phyloP scores from a whole-genome alignment of 345 rosid genomes.

The Syzygium aqueum region DNA sequence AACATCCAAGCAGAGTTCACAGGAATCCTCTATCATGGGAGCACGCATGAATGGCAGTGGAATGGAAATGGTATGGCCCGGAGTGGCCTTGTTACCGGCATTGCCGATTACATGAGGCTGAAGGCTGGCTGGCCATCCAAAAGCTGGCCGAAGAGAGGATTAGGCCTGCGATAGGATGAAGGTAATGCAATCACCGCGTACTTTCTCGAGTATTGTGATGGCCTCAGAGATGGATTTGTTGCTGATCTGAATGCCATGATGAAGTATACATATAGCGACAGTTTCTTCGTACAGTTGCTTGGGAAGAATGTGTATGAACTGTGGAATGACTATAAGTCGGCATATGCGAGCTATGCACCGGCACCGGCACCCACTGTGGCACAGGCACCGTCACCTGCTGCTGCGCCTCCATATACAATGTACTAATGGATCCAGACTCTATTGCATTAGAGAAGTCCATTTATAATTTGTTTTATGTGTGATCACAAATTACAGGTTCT shows the following conservation, averaged over 20 bases:
- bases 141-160: constrained; percentile 1
- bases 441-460: background rate
- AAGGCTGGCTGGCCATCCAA: constrained; percentile 2
- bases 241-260: constrained; percentile 3
- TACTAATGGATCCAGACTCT: background rate
- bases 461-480: background rate
- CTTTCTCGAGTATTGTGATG: background rate
- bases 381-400: background rate
- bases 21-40: background rate
- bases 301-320: background rate
- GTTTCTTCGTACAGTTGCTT: background rate
- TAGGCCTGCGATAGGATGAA: background rate
- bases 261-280: background rate
- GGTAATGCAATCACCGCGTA: background rate
- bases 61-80: background rate
- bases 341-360: background rate
- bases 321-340: background rate
- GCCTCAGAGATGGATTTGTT: background rate
- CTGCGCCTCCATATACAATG: background rate
- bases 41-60: background rate
- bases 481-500: background rate
- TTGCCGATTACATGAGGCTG: constrained; percentile 3
- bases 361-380: background rate
- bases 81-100: background rate
- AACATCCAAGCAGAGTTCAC: background rate